Conservation (phyloP, 805 yeast species). For the Spencermartinsiella europaea region DNA sequence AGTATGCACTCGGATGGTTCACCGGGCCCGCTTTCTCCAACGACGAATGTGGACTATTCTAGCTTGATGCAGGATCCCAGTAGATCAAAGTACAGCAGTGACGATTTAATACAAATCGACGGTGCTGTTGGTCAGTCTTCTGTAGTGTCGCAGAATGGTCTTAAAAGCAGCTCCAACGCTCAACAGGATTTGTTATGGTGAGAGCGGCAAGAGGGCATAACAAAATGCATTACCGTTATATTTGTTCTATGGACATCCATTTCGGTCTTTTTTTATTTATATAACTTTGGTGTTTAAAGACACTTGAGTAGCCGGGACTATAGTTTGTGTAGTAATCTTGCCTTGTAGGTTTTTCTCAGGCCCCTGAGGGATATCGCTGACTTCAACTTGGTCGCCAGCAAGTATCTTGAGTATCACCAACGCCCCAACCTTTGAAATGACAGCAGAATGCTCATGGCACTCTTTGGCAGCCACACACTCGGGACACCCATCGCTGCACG, state of each 20-base stretch:
- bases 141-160: constrained; percentile 17
- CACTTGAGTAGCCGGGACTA: constrained; percentile 11
- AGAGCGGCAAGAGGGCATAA: background rate
- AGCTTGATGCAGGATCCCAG: background rate
- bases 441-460: constrained; percentile 77
- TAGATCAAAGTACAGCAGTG: background rate
- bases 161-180: constrained; percentile 5
- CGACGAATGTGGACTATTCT: background rate
- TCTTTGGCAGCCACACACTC: constrained; percentile 78
- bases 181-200: constrained; percentile 17
- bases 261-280: background rate
- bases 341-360: constrained; percentile 30
- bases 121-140: background rate
- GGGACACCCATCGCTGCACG: constrained; percentile 63
- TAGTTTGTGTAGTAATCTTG: constrained; percentile 8
- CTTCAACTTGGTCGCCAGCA: constrained; percentile 48
- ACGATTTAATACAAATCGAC: constrained; percentile 9
- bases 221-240: background rate
- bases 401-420: constrained; percentile 59
- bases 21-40: background rate
- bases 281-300: background rate
- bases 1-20: background rate
- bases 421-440: constrained; percentile 84
- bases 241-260: background rate
- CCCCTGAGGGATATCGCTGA: constrained; percentile 36